Conservation (phyloP, 2,329 filamentous ascomycete species). For the Paracorniculantispora psalliotae region DNA sequence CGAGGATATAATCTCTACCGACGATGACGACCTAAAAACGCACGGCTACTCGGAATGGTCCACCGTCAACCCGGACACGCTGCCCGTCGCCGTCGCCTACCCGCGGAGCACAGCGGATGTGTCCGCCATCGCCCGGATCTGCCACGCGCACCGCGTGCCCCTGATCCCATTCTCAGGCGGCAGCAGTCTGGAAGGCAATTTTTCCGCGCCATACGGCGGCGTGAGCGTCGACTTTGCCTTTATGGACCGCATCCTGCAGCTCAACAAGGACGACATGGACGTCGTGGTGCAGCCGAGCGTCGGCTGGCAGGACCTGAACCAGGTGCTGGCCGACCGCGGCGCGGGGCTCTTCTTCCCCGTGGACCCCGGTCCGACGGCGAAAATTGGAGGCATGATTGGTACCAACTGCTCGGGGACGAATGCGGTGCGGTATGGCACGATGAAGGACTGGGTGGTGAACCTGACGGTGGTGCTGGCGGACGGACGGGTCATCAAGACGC, state of each 20-base stretch:
- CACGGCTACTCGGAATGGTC: conserved; percentile 68
- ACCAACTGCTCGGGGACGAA: conserved; percentile 77
- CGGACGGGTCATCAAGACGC: conserved; percentile 73
- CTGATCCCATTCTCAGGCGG: conserved; percentile 86
- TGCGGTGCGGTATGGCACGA: conserved; percentile 75
- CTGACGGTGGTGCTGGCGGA: conserved; percentile 76
- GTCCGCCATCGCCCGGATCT: conserved; percentile 59
- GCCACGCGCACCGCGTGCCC: conserved; percentile 73
- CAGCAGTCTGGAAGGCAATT: conserved; percentile 83
- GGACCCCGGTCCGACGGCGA: conserved; percentile 70
- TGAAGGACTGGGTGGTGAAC: conserved; percentile 86
- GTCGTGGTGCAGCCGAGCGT: conserved; percentile 87
- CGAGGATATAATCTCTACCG: conserved; percentile 57
- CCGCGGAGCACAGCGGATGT: conserved; percentile 58
- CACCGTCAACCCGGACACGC: conserved; percentile 52
- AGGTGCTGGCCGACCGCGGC: conserved; percentile 59
- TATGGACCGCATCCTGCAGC: conserved; percentile 76
- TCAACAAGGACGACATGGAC: conserved; percentile 88
- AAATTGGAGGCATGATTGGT: conserved; percentile 79
- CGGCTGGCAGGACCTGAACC: conserved; percentile 87
- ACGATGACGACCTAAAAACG: conserved; percentile 54
- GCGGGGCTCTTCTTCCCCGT: conserved; percentile 86
- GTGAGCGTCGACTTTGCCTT: conserved; percentile 84
- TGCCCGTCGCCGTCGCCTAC: conserved; percentile 61
- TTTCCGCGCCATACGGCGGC: conserved; percentile 79